Base-by-base conservation (phyloP, 805 yeast genomes). In the Yarrowia keelungensis region DNA sequence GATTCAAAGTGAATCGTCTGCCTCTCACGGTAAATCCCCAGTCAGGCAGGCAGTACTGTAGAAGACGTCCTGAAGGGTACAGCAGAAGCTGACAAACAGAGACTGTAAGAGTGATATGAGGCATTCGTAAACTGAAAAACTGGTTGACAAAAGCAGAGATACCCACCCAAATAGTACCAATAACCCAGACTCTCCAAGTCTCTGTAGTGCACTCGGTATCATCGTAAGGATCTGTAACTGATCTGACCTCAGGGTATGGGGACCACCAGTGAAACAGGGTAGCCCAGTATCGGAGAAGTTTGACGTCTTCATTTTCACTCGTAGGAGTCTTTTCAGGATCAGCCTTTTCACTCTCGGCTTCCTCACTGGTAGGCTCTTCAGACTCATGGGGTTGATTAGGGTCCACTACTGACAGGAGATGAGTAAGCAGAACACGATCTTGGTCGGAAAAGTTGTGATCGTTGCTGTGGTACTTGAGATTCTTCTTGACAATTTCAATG, bases 231-330 rank as follows among this genome's bases (percentile, higher is more conserved):
- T 82, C 84, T 7, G 84, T 81, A n/a, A 87, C 84, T 32, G 90
- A 85, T 76, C 91, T 81, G 26, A 87, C 90, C 76, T 87, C 91
- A 0, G 89, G 86, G 74, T 87, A 87, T 14, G 90, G 89, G 22
- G 87, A 84, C 65, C 65, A 58, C 49, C 50, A 45, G 41, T 58
- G 51, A 32, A 43, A 58, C 12, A 58, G n/a, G 14, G 61, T 54
- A 15, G 61, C 61, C 61, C 61, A 54, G 19, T 39, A 54, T 39
- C 61, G 32, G 10, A 54, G 36, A 1, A 54, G 46, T 10, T 39
- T 39, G 35, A 22, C 46, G 8, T 39, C 46, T 8, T 54, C 61
- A 15, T 39, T 22, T 8, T 39, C 46, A 7, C 19, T 15, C 3
- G 36, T 14, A 3, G 58, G 46, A 12, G 5, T 38, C 15, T 19